Percentiles rank a stretch among this genome's conserved stretches.
These are phyloP conservation scores for Fusarium sambucinum DNA, from an alignment of 2,329 filamentous ascomycete species.

Conservation along the genomic window DNA sequence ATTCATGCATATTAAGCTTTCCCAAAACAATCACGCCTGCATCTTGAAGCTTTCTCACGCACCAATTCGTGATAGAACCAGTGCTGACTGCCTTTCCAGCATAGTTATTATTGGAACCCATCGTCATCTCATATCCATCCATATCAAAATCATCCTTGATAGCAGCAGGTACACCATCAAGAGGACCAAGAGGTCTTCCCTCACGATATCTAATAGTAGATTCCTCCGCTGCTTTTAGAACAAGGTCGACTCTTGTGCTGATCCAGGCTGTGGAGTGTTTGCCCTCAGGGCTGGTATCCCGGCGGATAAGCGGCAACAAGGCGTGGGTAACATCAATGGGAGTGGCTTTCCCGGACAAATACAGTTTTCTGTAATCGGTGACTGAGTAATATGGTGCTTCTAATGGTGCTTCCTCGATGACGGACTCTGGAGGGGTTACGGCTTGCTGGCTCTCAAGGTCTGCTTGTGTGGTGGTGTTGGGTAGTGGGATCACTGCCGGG, in stretches of 20 bases:
- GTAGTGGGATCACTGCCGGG: constrained; percentile 58
- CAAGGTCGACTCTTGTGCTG: constrained; percentile 56
- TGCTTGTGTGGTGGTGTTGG: neutral
- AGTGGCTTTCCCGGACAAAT: constrained; percentile 59
- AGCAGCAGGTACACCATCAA: constrained; percentile 79
- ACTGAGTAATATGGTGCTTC: constrained; percentile 52
- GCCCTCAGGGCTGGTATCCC: constrained; percentile 53
- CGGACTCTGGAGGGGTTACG: neutral
- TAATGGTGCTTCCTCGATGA: neutral
- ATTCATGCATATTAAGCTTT: constrained; percentile 83
- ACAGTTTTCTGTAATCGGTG: constrained; percentile 59
- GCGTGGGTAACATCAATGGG: constrained; percentile 59
- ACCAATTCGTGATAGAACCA: constrained; percentile 70
- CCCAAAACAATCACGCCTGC: constrained; percentile 78
- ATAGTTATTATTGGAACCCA: constrained; percentile 73
- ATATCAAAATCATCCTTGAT: constrained; percentile 83
- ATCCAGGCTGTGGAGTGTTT: constrained; percentile 60
- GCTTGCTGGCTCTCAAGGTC: neutral
- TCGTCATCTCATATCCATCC: constrained; percentile 75
- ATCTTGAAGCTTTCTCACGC: constrained; percentile 75
- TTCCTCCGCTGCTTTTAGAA: constrained; percentile 57
- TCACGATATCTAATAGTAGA: constrained; percentile 63
- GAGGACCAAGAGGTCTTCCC: constrained; percentile 68
- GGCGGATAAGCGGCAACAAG: constrained; percentile 60
- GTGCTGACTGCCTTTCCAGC: constrained; percentile 58